Evolutionary conservation across 495 filamentous ascomycete species (phyloP), one percentile per base, ranked within the genome.

Genomic region (Trichocladium uniseriatum): DNA sequence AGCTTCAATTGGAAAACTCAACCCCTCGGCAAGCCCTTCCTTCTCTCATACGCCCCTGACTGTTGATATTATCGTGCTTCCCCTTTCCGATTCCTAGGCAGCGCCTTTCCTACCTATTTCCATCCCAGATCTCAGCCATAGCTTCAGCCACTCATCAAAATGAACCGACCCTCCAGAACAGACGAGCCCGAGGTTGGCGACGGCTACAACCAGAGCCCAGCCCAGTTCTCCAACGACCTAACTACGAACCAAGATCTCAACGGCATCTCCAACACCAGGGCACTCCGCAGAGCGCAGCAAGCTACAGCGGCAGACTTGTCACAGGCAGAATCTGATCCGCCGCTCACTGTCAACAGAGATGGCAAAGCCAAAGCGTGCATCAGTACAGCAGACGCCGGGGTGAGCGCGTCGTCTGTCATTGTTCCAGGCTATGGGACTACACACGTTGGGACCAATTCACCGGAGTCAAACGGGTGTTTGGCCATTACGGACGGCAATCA

Each of bases 191-290:
- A 66, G 32, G 64, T 66, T 38, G 65, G 65, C 39, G 61, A 76
- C 18, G 77, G 77, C 46, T 69, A 68, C 53, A 82, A 82, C 58
- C 79, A 83, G 61, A 80, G 69, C 47, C 80, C 79, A 1, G 64
- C 69, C 55, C 57, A 62, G 6, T 64, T 81, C 19, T 67, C 72
- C 32, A 70, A 69, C 51, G 79, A 81, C 49, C 64, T 75, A 16
- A 77, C 77, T 11, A 82, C 79, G 0, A 72, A 77, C 47, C 63
- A 75, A 43, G 79, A 81, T 56, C 57, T 82, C 57, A 75, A 78
- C 57, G 73, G 76, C 38, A 73, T 78, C 53, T 74, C 73, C 20
- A 82, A 80, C 51, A 51, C 69, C n/a, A 62, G 76, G 49, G 61
- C 62, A 40, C 66, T 62, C 49, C 52, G 70, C 35, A 65, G 64